Conservation (phyloP, 2,329 filamentous ascomycete genomes). For the Macrophomina tecta region DNA sequence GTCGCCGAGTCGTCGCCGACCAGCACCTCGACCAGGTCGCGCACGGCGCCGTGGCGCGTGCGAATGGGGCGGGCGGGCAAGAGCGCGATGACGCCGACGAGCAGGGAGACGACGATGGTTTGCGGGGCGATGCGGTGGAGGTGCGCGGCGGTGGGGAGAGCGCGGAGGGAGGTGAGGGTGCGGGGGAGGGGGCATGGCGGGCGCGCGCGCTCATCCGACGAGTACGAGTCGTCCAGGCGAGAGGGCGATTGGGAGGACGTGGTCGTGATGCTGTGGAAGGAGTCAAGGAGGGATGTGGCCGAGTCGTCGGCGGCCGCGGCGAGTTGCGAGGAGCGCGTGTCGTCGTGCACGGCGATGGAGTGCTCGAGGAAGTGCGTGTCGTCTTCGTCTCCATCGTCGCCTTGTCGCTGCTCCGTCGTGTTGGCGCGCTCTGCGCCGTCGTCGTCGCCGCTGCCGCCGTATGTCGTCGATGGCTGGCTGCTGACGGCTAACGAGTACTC, state of each 20-base stretch:
- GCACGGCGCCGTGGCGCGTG: slow-evolving; percentile 59
- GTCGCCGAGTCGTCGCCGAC: slow-evolving; percentile 85
- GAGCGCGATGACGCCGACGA: slow-evolving; percentile 80
- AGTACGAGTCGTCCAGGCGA: too few relatives aligned
- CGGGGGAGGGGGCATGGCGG: slow-evolving; percentile 43
- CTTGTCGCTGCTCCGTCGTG: neutral
- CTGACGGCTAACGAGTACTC: neutral
- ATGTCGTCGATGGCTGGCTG: neutral
- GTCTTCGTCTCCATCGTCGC: neutral
- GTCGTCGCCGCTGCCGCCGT: neutral
- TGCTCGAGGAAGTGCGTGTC: slow-evolving; percentile 72
- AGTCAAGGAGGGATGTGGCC: slow-evolving; percentile 40
- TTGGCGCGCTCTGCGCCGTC: neutral
- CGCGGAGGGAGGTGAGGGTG: slow-evolving; percentile 67
- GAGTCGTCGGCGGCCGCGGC: slow-evolving; percentile 29
- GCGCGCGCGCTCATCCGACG: neutral
- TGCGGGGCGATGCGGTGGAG: slow-evolving; percentile 74
- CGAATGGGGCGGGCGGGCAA: slow-evolving; percentile 69
- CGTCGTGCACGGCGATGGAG: slow-evolving; percentile 74
- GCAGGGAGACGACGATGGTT: slow-evolving; percentile 63
- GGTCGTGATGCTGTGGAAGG: slow-evolving; percentile 45
- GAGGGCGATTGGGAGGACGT: slow-evolving; percentile 29
- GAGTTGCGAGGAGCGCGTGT: slow-evolving; percentile 66
- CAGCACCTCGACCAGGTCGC: slow-evolving; percentile 75
- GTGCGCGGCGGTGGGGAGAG: slow-evolving; percentile 71